A percentile compares a stretch with the other conserved stretches of the same genome.
Conservation (phyloP, 2,329 filamentous ascomycete species). For the Aureobasidium sp. region DNA sequence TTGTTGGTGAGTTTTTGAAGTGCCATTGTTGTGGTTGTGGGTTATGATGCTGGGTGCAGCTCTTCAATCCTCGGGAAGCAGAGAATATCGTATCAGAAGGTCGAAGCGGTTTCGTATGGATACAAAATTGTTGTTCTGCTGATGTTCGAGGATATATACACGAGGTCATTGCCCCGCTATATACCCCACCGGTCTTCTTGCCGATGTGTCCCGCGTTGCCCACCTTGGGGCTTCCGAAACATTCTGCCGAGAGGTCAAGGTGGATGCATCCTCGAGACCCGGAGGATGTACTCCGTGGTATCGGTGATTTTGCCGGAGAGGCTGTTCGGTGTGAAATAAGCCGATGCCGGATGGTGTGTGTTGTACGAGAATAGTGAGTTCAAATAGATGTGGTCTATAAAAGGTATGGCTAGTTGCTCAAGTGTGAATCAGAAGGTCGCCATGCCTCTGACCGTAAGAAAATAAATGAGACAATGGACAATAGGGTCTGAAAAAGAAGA, state of each 20-base stretch:
- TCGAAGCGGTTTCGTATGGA: background rate
- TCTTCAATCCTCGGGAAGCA: background rate
- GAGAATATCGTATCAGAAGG: background rate
- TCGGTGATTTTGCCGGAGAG: constrained; percentile 3
- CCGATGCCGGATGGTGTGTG: background rate
- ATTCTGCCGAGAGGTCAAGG: background rate
- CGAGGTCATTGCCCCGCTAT: constrained; percentile 14
- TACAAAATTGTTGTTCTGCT: background rate
- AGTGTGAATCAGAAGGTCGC: background rate
- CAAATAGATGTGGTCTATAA: background rate
- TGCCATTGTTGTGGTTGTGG: constrained; percentile 14
- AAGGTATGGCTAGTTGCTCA: background rate
- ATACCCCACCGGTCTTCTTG: constrained; percentile 8
- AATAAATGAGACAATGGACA: background rate
- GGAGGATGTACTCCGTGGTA: background rate
- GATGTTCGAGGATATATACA: constrained; percentile 1
- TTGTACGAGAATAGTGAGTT: background rate
- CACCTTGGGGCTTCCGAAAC: background rate
- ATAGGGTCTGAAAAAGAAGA: background rate
- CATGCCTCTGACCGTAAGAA: too few species aligned
- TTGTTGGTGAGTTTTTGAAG: constrained; percentile 23
- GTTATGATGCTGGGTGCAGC: background rate
- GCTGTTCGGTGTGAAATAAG: background rate
- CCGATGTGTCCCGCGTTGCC: constrained; percentile 2
- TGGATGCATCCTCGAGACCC: background rate